Base-by-base conservation (phyloP, 495 filamentous ascomycete species). In the Sabuloglossum arenarium region DNA sequence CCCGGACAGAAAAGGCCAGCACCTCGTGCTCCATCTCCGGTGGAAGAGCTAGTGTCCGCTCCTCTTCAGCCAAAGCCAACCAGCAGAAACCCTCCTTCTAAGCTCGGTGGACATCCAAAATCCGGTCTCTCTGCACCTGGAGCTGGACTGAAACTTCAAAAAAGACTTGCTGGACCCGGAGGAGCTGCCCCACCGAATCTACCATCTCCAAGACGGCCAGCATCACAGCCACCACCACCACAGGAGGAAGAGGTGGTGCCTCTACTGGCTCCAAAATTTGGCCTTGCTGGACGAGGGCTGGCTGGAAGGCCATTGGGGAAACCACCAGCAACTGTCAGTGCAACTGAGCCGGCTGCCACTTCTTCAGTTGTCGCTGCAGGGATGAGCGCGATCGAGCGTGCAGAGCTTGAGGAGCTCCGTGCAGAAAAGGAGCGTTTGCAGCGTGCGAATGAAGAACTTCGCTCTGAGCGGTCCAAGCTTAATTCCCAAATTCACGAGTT, bases 351-450 rank as follows among this genome's bases (percentile, higher is more conserved):
- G 5, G 11, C 47, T 28, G 1, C 47, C 11, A 6, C 47, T 29
- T 28, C 47, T 29, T 11, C 16, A 29, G 25, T 29, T 29, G 25
- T 30, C 21, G 47, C 47, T 43, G 74, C 74, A 3, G 58, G 73
- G 9, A 78, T 75, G 53, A 79, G 79, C 3, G 76, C 82, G 11
- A 75, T 82, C 16, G 91, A 97, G 62, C 78, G 84, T 14, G 87
- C 86, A 19, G 88, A 99, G 65, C 73, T 97, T 9, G 88, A 94
- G 56, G 87, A 94, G 58, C 76, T 97, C 16, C 84, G 89, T 14
- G 68, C 76, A 21, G 85, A 91, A 47, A 85, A 87, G 59, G 91
- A 94, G 31, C 79, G 79, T 28, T 73, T 91, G 31, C 73, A 74
- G 11, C 79, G 79, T 58, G 75, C 79, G 53, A 73, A 78, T 39